Percentiles rank a stretch among this genome's conserved stretches.
Conservation (phyloP, 2,329 filamentous ascomycete genomes). For the Amphichorda felina region DNA sequence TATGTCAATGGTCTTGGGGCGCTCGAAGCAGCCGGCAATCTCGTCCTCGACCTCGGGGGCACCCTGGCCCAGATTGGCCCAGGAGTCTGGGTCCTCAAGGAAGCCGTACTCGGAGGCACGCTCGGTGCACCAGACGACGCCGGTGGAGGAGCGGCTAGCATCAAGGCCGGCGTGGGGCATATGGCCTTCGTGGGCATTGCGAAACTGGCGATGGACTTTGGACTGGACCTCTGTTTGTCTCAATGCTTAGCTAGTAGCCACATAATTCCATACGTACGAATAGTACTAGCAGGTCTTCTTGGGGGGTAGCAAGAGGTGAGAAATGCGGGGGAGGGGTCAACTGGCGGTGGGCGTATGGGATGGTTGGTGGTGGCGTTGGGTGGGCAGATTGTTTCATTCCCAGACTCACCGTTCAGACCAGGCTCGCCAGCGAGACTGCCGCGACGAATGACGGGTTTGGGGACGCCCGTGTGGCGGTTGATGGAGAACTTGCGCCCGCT, state of each 20-base stretch:
- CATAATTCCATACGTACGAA: neutral
- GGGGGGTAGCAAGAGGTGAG: neutral
- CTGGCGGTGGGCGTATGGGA: neutral
- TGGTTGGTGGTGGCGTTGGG: neutral
- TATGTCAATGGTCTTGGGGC: conserved; percentile 69
- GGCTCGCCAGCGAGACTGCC: conserved; percentile 45
- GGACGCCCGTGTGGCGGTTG: conserved; percentile 52
- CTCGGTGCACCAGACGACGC: conserved; percentile 88
- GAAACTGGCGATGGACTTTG: conserved; percentile 80
- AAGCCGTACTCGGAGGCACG: conserved; percentile 83
- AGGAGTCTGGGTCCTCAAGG: conserved; percentile 65
- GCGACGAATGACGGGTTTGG: conserved; percentile 38
- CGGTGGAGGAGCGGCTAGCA: conserved; percentile 76
- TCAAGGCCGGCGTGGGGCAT: conserved; percentile 86
- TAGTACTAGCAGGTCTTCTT: neutral
- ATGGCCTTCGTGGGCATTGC: conserved; percentile 81
- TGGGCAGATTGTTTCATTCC: no score
- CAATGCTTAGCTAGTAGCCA: no score
- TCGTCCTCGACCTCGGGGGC: conserved; percentile 91
- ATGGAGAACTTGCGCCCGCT: conserved; percentile 53
- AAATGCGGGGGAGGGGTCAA: neutral
- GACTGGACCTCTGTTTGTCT: conserved; percentile 59
- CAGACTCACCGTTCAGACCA: conserved; percentile 42
- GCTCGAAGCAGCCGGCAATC: conserved; percentile 77
- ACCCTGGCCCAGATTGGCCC: conserved; percentile 92